Conservation (phyloP, 2,329 filamentous ascomycete genomes). For the Aspergillus tubingensis region DNA sequence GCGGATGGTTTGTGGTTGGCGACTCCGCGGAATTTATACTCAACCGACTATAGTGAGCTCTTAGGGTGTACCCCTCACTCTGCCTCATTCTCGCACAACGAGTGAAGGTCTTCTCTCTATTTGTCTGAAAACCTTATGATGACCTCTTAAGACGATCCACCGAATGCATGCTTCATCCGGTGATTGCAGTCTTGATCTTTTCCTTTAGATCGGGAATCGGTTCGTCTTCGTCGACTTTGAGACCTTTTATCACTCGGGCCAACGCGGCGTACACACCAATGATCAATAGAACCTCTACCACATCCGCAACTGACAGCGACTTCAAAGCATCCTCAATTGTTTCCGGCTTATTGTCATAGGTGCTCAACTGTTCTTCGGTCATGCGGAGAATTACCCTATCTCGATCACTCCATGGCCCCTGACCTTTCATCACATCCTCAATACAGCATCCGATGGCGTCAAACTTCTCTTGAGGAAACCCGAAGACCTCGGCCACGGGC, state of each 20-base stretch:
- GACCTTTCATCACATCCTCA: background rate
- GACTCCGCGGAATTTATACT: too few species aligned
- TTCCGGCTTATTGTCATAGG: conserved; percentile 9
- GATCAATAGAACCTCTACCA: conserved; percentile 17
- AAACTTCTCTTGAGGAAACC: conserved; percentile 12
- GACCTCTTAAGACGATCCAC: too few species aligned
- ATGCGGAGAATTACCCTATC: conserved; percentile 10
- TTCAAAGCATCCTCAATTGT: conserved; percentile 6
- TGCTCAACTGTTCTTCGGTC: conserved; percentile 14
- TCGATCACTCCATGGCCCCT: conserved; percentile 1
- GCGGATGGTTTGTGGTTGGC: too few species aligned
- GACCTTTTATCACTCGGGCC: conserved; percentile 13
- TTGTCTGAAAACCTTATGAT: too few species aligned
- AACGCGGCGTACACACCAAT: conserved; percentile 13
- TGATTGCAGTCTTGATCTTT: conserved; percentile 4
- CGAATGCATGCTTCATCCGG: background rate
- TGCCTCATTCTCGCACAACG: too few species aligned
- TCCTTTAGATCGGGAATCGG: conserved; percentile 11
- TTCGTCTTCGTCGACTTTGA: conserved; percentile 13
- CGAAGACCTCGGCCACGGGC: conserved; percentile 9
- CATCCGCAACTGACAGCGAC: conserved; percentile 1
- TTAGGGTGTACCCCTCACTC: too few species aligned
- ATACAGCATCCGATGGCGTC: conserved; percentile 4
- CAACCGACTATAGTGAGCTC: too few species aligned
- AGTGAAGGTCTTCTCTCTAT: too few species aligned